Base-by-base conservation (phyloP, 768 basidiomycete species). In the Cystofilobasidium capitatum region DNA sequence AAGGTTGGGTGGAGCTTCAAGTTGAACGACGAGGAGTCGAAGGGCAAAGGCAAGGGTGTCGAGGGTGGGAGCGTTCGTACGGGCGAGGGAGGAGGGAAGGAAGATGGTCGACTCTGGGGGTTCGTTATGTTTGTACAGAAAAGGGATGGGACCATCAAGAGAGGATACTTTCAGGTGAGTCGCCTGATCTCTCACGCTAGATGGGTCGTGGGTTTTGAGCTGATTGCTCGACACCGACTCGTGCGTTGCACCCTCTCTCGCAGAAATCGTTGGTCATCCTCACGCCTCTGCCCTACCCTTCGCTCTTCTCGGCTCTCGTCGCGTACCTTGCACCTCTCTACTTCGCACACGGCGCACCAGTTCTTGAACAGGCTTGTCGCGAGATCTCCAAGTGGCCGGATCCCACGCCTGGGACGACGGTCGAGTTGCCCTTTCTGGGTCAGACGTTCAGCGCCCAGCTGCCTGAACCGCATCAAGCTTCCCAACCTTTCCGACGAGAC, bases 1-100 rank as follows among this genome's bases (percentile, higher is more conserved):
- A 84, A 85, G 0, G 85, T 89, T 73, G 81, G 82, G 1, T 91
- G 94, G 76, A 91, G 89, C 0, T 94, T 94, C 79, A 85, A 91
- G 59, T 83, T 94, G 62, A 84, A 89, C 24, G 75, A 78, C 72
- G 79, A 81, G 24, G 47, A 47, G 22, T 7, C 12, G 13, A 45
- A 36, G 12, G 36, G 17, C 24, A 62, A 55, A 14, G 31, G 44
- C 20, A 31, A 37, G n/a, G 59, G 37, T 14, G n/a, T 26, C 33
- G 49, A 37, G 39, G 54, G 62, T 49, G 54, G 55, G 9, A 64
- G 62, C 57, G 63, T 51, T 13, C 49, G 49, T 3, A 31, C 54
- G 13, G 68, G 63, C 26, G 63, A 64, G 17, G 68, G 62, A 13
- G 63, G 68, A 6, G 68, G 62, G 0, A 55, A 64, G 37, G 24